These are phyloP conservation scores for Marasmius tenuissimus DNA, from an alignment of 1,284 basidiomycete species.

Conservation along the genomic window DNA sequence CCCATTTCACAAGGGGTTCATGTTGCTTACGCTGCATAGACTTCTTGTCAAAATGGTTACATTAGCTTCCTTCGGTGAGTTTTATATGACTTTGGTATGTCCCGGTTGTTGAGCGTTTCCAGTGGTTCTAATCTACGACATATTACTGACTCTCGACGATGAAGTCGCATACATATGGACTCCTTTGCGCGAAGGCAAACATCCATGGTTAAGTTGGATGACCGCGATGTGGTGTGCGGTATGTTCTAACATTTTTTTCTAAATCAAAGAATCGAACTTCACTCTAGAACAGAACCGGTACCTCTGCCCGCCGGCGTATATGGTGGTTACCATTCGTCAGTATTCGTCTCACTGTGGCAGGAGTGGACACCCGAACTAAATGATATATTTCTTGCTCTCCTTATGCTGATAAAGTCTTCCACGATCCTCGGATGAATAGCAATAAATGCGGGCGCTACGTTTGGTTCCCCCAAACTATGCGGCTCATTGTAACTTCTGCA, in stretches of 20 bases:
- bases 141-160: not conserved
- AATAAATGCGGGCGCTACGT: not conserved
- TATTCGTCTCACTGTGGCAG: no score
- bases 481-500: not conserved
- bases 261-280: not conserved
- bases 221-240: not conserved
- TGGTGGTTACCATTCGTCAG: not conserved
- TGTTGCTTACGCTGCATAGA: not conserved
- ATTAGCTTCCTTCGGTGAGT: not conserved
- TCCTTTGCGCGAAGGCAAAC: not conserved
- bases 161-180: not conserved
- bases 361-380: no score
- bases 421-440: not conserved
- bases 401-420: not conserved
- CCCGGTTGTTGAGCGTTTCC: not conserved
- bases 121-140: not conserved
- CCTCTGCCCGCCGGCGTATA: not conserved
- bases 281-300: not conserved
- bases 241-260: not conserved
- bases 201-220: not conserved
- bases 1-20: not conserved
- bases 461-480: not conserved
- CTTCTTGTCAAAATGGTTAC: not conserved
- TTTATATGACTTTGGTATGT: not conserved
- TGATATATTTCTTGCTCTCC: no score